phyloP scores from a whole-genome alignment of 1,284 basidiomycete genomes.

The Ganoderma leucocontextum region DNA sequence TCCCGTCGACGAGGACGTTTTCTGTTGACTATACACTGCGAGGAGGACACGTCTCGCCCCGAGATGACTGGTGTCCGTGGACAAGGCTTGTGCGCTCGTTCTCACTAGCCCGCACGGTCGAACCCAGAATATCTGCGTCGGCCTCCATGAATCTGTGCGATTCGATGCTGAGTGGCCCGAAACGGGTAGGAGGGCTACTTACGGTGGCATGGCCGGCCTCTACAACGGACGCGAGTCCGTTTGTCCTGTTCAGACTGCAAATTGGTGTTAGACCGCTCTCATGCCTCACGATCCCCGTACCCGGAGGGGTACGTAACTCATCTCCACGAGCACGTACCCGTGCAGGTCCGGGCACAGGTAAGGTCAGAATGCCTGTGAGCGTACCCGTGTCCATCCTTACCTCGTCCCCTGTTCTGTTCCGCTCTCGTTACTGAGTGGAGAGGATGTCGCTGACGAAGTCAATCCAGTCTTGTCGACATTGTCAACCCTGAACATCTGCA shows the following conservation, averaged over 20 bases:
- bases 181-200: neutral
- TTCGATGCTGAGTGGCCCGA: neutral
- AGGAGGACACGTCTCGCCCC: neutral
- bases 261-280: neutral
- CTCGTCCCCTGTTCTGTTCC: constrained; percentile 43
- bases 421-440: neutral
- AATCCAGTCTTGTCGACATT: constrained; percentile 52
- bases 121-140: neutral
- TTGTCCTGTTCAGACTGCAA: neutral
- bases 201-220: neutral
- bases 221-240: neutral
- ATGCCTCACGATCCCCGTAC: neutral
- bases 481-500: constrained; percentile 52
- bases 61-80: neutral
- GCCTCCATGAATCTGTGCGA: neutral
- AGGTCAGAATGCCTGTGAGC: no score
- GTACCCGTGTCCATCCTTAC: no score
- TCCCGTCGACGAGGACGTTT: neutral
- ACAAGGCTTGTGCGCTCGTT: neutral
- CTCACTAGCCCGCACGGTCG: neutral
- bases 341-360: constrained; percentile 37
- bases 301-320: neutral
- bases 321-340: constrained; percentile 18
- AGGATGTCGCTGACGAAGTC: neutral
- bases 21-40: neutral